Percentiles rank a stretch among this genome's conserved stretches.
Conservation (phyloP, 805 yeast species). For the Sungouiella blattae region DNA sequence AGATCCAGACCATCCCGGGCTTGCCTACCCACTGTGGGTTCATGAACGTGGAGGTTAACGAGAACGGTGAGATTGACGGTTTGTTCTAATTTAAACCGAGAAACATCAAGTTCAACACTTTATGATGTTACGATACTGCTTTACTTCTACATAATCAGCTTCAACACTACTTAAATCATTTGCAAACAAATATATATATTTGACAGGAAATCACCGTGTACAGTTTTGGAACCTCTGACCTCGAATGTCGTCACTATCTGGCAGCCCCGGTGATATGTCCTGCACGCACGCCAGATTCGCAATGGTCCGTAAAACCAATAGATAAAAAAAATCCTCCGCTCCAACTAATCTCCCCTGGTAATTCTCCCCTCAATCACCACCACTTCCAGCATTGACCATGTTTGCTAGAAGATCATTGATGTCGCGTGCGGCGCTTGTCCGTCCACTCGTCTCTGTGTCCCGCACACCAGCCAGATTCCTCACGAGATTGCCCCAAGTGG, state of each 20-base stretch:
- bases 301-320: no score
- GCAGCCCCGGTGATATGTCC: no score
- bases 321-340: no score
- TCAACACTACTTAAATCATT: constrained; percentile 6
- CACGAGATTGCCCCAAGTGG: background rate
- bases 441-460: constrained; percentile 5
- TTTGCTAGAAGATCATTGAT: constrained; percentile 1
- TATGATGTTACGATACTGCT: constrained; percentile 15
- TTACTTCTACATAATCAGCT: constrained; percentile 4
- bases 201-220: no score
- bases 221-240: no score
- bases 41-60: constrained; percentile 81
- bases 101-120: constrained; percentile 20
- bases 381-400: no score
- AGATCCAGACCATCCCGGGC: constrained; percentile 84
- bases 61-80: constrained; percentile 79
- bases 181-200: no score
- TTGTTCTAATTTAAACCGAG: constrained; percentile 44
- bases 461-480: background rate
- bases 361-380: no score
- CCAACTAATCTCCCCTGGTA: no score
- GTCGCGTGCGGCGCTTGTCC: constrained; percentile 5
- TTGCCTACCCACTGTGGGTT: constrained; percentile 82
- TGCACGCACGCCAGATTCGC: no score
- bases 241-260: no score